Conservation (phyloP, 306 rosid genomes). For the Erythrophleum fordii region DNA sequence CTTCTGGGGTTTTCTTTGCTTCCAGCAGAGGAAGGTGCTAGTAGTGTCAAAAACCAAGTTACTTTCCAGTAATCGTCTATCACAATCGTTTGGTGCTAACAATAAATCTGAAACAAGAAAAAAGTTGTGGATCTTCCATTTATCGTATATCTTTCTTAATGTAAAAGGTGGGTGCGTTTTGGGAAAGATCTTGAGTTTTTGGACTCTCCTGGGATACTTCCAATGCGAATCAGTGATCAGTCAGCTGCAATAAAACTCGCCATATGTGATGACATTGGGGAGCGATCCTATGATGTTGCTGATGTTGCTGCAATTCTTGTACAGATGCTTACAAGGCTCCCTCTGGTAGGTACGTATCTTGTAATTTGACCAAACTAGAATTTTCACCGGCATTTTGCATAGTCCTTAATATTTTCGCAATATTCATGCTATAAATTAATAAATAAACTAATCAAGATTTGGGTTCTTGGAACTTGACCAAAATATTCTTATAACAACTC, state of each 20-base stretch:
- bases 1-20: slow-evolving; percentile 9
- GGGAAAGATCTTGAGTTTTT: slow-evolving; percentile 92
- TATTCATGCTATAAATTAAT: background rate
- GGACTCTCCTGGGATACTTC: slow-evolving; percentile 94
- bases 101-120: slow-evolving; percentile 24
- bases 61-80: slow-evolving; percentile 9
- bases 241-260: slow-evolving; percentile 97
- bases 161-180: slow-evolving; percentile 88
- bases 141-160: slow-evolving; percentile 20
- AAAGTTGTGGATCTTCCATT: slow-evolving; percentile 15
- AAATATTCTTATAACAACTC: background rate
- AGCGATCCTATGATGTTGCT: slow-evolving; percentile 75
- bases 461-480: background rate
- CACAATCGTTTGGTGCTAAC: background rate
- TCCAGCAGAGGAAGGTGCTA: slow-evolving; percentile 23
- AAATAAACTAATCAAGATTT: slow-evolving; percentile 8
- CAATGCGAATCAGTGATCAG: slow-evolving; percentile 95
- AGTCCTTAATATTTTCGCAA: background rate
- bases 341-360: slow-evolving; percentile 65
- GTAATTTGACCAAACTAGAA: slow-evolving; percentile 21
- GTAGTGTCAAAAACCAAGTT: slow-evolving; percentile 8
- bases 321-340: slow-evolving; percentile 83
- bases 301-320: slow-evolving; percentile 94
- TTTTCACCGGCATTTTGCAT: background rate
- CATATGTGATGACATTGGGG: slow-evolving; percentile 97